A percentile compares a stretch with the other conserved stretches of the same genome.
Conservation (phyloP, 805 yeast genomes). For the Saturnispora galanensis region DNA sequence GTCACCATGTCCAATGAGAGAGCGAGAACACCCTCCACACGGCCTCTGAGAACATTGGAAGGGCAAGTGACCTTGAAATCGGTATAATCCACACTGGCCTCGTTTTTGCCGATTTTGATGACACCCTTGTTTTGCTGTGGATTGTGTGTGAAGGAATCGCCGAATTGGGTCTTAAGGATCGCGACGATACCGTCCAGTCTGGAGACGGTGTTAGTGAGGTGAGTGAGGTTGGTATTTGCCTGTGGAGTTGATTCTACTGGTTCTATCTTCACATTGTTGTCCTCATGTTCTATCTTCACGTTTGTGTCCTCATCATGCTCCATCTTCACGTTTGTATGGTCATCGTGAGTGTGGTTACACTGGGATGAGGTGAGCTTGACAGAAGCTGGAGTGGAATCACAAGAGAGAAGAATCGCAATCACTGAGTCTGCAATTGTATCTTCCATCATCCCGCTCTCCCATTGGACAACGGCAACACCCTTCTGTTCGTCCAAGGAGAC, state of each 20-base stretch:
- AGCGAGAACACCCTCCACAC: constrained; percentile 71
- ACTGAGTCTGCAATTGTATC: constrained; percentile 94
- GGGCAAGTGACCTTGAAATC: constrained; percentile 60
- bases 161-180: constrained; percentile 78
- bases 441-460: constrained; percentile 83
- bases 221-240: no score
- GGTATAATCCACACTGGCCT: constrained; percentile 57
- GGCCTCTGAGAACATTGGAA: constrained; percentile 65
- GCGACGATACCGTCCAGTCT: constrained; percentile 47
- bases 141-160: constrained; percentile 49
- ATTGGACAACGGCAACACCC: constrained; percentile 57
- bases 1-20: constrained; percentile 77
- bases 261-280: not conserved
- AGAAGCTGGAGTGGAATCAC: constrained; percentile 91
- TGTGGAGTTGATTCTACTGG: not conserved
- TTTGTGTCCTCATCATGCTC: constrained; percentile 15
- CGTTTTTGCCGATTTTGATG: constrained; percentile 64
- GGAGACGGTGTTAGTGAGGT: constrained; percentile 15
- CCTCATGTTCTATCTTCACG: constrained; percentile 10
- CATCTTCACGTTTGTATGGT: constrained; percentile 14
- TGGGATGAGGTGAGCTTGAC: constrained; percentile 70
- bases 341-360: constrained; percentile 33
- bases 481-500: constrained; percentile 38
- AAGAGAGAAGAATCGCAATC: constrained; percentile 80
- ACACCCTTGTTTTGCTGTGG: constrained; percentile 38